These are phyloP conservation scores for Nemania bipapillata DNA, from an alignment of 2,329 filamentous ascomycete species.

Conservation along the genomic window DNA sequence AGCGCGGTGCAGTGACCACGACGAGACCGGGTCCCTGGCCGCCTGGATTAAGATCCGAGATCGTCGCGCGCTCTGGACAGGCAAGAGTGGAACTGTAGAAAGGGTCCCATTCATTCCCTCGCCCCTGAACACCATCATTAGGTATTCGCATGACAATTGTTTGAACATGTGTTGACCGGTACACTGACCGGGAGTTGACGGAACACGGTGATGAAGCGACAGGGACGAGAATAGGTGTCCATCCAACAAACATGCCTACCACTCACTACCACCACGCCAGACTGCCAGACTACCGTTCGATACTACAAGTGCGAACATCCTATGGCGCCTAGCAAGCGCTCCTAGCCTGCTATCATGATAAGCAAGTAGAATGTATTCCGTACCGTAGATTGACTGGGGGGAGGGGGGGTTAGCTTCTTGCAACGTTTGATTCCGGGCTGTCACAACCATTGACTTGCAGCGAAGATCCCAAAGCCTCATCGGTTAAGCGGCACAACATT, in stretches of 20 bases:
- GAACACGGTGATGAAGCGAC: slow-evolving; percentile 21
- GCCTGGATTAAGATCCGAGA: slow-evolving; percentile 35
- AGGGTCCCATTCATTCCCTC: slow-evolving; percentile 23
- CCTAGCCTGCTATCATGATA: slow-evolving; percentile 9
- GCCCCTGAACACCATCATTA: slow-evolving; percentile 28
- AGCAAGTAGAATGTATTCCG: slow-evolving; percentile 14
- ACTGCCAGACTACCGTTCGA: slow-evolving; percentile 19
- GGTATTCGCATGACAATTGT: slow-evolving; percentile 33
- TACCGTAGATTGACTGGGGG: background rate
- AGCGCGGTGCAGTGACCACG: slow-evolving; percentile 17
- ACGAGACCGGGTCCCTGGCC: slow-evolving; percentile 29
- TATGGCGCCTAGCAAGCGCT: slow-evolving; percentile 12
- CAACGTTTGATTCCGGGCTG: slow-evolving; percentile 37
- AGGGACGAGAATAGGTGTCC: slow-evolving; percentile 23
- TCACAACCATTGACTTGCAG: slow-evolving; percentile 31
- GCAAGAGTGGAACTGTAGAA: slow-evolving; percentile 31
- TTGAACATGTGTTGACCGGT: slow-evolving; percentile 24
- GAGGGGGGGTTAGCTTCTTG: slow-evolving; percentile 24
- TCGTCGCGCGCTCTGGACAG: slow-evolving; percentile 28
- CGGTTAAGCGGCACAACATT: slow-evolving; percentile 34
- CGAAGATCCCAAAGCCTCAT: slow-evolving; percentile 37
- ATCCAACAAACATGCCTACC: slow-evolving; percentile 18
- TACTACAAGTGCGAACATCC: slow-evolving; percentile 11
- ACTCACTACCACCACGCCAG: slow-evolving; percentile 12
- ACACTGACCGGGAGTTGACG: slow-evolving; percentile 27